Percentiles rank a stretch among this genome's conserved stretches.
Evolutionary conservation across 2,329 filamentous ascomycete species (phyloP).

Genomic region (Neonectria punicea): DNA sequence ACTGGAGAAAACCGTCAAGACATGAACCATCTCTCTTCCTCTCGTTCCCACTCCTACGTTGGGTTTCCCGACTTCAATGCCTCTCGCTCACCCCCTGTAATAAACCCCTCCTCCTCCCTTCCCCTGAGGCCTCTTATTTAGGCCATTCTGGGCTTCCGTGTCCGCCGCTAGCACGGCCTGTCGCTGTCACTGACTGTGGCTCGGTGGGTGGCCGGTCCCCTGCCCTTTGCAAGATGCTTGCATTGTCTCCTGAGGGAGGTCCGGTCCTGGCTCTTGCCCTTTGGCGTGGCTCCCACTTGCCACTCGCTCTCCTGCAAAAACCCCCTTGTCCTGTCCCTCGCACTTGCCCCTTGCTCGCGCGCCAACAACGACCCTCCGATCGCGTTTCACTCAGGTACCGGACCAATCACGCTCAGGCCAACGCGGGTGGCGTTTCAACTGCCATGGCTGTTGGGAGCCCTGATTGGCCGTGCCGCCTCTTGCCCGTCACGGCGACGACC

Average conservation of each 20-base stretch:
- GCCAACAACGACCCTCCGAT: slow-evolving; percentile 18
- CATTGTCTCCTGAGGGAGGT: neutral
- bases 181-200: slow-evolving; percentile 10
- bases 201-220: neutral
- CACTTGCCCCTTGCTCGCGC: slow-evolving; percentile 27
- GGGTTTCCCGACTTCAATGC: neutral
- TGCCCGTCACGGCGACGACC: slow-evolving; percentile 27
- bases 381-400: slow-evolving; percentile 40
- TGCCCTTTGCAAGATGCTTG: neutral
- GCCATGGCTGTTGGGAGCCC: slow-evolving; percentile 10
- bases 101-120: neutral
- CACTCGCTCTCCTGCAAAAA: slow-evolving; percentile 12
- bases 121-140: slow-evolving; percentile 9
- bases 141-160: neutral
- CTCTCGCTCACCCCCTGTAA: neutral
- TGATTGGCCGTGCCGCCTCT: slow-evolving; percentile 31
- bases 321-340: neutral
- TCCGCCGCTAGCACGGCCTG: slow-evolving; percentile 12
- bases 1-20: neutral
- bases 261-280: neutral
- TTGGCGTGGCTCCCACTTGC: slow-evolving; percentile 3
- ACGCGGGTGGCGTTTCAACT: slow-evolving; percentile 37
- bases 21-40: slow-evolving; percentile 8
- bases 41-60: neutral
- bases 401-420: slow-evolving; percentile 33